These are phyloP conservation scores for Gomphus bonarii DNA, from an alignment of 1,284 basidiomycete species.

Conservation along the genomic window DNA sequence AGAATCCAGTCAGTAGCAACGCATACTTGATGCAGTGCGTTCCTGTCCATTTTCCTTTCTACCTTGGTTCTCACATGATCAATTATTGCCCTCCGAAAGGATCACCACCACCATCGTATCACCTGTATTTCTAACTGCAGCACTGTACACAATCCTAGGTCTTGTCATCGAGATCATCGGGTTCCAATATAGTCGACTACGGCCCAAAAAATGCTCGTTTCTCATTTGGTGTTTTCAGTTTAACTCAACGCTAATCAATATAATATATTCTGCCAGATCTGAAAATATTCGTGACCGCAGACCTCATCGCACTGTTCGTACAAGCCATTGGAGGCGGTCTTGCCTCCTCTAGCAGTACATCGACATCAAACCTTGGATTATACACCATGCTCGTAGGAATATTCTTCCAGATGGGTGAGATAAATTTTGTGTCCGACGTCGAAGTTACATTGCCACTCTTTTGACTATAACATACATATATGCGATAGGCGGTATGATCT, in stretches of 20 bases:
- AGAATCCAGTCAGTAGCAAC: constrained; percentile 13
- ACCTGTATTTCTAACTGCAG: constrained; percentile 7
- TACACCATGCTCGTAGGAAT: constrained; percentile 20
- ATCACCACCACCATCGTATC: constrained; percentile 2
- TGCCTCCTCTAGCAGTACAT: not conserved
- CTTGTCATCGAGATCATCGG: not conserved
- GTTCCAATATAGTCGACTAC: constrained; percentile 1
- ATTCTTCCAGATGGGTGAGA: constrained; percentile 19
- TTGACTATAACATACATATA: not conserved
- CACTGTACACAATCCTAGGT: constrained; percentile 1
- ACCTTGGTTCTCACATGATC: not conserved
- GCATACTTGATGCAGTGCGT: constrained; percentile 6
- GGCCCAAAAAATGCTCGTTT: constrained; percentile 6
- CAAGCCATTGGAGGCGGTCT: not conserved
- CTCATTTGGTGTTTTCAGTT: not conserved
- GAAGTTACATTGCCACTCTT: too few species aligned
- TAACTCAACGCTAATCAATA: not conserved
- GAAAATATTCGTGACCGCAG: not conserved
- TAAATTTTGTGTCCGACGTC: too few species aligned
- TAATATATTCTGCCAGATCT: not conserved
- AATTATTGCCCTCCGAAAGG: not conserved
- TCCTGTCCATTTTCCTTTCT: not conserved
- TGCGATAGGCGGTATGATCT: not conserved
- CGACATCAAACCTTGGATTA: constrained; percentile 12
- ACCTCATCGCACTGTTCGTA: not conserved